phyloP scores from a whole-genome alignment of 768 basidiomycete species.

The Obba rivulosa region DNA sequence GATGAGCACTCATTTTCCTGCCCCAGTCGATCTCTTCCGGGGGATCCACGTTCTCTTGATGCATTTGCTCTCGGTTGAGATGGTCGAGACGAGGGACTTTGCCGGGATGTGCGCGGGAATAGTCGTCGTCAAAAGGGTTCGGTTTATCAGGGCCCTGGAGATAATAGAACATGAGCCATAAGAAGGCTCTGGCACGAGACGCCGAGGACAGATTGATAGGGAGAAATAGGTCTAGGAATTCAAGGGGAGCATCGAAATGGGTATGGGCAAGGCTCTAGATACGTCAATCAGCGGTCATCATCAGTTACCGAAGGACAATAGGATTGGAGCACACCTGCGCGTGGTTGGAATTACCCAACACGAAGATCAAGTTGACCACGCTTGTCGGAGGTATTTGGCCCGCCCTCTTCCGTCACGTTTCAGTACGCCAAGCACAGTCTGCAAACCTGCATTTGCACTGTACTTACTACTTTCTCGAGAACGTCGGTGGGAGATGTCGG shows the following conservation, averaged over 20 bases:
- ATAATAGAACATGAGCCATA: slow-evolving; percentile 83
- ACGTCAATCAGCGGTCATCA: background rate
- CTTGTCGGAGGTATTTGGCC: slow-evolving; percentile 75
- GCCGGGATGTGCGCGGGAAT: slow-evolving; percentile 48
- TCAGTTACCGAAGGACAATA: background rate
- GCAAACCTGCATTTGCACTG: slow-evolving; percentile 1
- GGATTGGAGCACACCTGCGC: slow-evolving; percentile 42
- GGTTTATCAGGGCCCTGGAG: slow-evolving; percentile 56
- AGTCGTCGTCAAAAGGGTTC: slow-evolving; percentile 77
- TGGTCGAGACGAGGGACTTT: slow-evolving; percentile 60
- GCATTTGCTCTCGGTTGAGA: slow-evolving; percentile 49
- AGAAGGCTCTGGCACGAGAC: slow-evolving; percentile 72
- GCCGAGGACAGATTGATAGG: slow-evolving; percentile 66
- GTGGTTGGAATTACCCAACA: slow-evolving; percentile 67
- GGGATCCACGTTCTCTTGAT: slow-evolving; percentile 73
- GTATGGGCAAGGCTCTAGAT: slow-evolving; percentile 35
- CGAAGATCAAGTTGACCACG: slow-evolving; percentile 81
- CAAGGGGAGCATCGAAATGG: slow-evolving; percentile 71
- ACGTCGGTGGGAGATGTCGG: slow-evolving; percentile 77
- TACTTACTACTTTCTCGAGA: slow-evolving; percentile 56
- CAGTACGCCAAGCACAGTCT: background rate
- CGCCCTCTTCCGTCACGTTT: slow-evolving; percentile 37
- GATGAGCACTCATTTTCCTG: slow-evolving; percentile 60
- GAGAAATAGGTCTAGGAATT: slow-evolving; percentile 82
- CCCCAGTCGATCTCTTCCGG: slow-evolving; percentile 77